Evolutionary conservation across 2,329 filamentous ascomycete species (phyloP).

Genomic region (Hypoxylon sp.): DNA sequence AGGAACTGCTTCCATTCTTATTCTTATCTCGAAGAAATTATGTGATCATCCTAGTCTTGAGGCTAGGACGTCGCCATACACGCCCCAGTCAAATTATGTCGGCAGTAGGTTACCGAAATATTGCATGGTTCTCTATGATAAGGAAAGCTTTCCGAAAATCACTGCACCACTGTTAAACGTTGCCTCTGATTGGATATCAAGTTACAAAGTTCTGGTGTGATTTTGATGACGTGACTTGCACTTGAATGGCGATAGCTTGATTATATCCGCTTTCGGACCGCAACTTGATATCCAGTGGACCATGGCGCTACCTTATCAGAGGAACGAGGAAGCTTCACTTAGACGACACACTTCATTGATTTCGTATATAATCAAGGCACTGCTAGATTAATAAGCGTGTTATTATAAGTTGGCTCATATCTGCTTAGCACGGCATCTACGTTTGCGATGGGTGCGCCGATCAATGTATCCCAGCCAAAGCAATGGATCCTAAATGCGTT

Average conservation of each 20-base stretch:
- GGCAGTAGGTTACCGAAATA: slow-evolving; percentile 9
- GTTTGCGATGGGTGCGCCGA: not conserved
- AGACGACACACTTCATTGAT: not conserved
- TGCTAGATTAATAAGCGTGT: not conserved
- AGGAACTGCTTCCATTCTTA: not conserved
- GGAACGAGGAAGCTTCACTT: not conserved
- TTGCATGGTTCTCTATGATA: slow-evolving; percentile 2
- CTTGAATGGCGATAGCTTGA: slow-evolving; percentile 11
- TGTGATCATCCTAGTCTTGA: slow-evolving; percentile 1
- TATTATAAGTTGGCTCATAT: not conserved
- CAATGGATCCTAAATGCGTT: slow-evolving; percentile 17
- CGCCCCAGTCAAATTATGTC: not conserved
- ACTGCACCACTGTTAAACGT: slow-evolving; percentile 58
- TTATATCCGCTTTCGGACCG: slow-evolving; percentile 18
- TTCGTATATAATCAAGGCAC: not conserved
- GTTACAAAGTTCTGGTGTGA: slow-evolving; percentile 11
- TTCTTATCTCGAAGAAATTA: slow-evolving; percentile 5
- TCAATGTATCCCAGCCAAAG: not conserved
- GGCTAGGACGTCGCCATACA: not conserved
- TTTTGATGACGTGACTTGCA: slow-evolving; percentile 21
- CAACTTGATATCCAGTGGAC: not conserved
- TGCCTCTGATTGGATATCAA: slow-evolving; percentile 14
- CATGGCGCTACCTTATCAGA: not conserved
- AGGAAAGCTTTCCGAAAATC: slow-evolving; percentile 23
- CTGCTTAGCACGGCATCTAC: not conserved